phyloP scores from a whole-genome alignment of 345 rosid species.

The Brassica nigra region DNA sequence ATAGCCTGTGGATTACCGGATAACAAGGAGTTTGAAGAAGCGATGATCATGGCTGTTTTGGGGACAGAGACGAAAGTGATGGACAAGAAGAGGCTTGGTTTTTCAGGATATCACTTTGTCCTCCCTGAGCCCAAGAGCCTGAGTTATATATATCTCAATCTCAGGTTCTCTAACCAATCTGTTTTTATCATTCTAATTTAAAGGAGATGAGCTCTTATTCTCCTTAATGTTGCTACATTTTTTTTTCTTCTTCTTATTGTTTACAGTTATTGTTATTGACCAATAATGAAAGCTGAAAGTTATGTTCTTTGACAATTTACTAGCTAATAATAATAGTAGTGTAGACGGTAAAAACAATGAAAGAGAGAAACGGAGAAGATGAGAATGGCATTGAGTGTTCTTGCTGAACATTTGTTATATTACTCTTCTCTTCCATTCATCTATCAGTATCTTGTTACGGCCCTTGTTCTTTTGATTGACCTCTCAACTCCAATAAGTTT shows the following conservation, averaged over 20 bases:
- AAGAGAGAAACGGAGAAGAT: neutral
- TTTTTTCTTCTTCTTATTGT: neutral
- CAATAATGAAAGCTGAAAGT: slow-evolving; percentile 21
- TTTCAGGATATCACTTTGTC: slow-evolving; percentile 77
- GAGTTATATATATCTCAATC: slow-evolving; percentile 4
- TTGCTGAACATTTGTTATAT: neutral
- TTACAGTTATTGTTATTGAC: slow-evolving; percentile 32
- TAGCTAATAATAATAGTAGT: neutral
- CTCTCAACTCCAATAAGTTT: neutral
- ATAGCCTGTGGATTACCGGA: slow-evolving; percentile 52
- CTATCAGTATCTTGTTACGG: neutral
- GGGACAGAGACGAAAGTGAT: slow-evolving; percentile 48
- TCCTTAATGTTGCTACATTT: slow-evolving; percentile 45
- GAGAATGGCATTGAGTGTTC: neutral
- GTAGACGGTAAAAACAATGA: neutral
- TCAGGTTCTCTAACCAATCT: slow-evolving; percentile 33
- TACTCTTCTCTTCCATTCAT: neutral
- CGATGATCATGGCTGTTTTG: slow-evolving; percentile 73
- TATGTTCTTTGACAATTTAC: slow-evolving; percentile 1
- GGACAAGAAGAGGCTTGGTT: slow-evolving; percentile 68
- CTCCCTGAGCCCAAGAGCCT: slow-evolving; percentile 72
- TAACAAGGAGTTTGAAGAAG: slow-evolving; percentile 81
- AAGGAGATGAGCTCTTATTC: slow-evolving; percentile 85
- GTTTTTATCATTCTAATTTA: slow-evolving; percentile 25
- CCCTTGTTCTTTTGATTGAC: neutral